Evolutionary conservation across 345 rosid species (phyloP), one percentile per base, ranked within the genome.

Genomic region (Dipteronia dyeriana): DNA sequence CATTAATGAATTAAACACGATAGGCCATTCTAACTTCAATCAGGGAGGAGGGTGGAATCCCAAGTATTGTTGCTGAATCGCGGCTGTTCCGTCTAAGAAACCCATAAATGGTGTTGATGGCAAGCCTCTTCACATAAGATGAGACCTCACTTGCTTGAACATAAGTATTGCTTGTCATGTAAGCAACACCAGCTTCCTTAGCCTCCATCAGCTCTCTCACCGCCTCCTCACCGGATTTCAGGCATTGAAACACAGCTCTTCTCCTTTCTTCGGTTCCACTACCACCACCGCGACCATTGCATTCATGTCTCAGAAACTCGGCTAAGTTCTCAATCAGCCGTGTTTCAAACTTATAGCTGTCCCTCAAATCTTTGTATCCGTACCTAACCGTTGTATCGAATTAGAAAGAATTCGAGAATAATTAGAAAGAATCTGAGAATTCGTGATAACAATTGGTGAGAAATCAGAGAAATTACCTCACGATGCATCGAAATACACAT

Each of bases 21-120:
- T 84, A 86, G 19, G 81, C 77, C 83, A 79, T 86, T 4, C 89
- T 83, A 1, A 86, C 87, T 67, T 82, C 86, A 25, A 84, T 65
- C 17, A 78, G 70, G 17, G 84, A 80, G 3, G 82, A 14, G 59
- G 68, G 83, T 20, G 85, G 87, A 41, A 84, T 71, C 49, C 82
- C 72, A 38, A 86, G 71, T 10, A 83, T 68, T 67, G 64, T 67
- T 5, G 73, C 76, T 11, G 87, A 82, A 67, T 70, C 72, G 68
- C 86, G 77, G 47, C 80, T 77, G 73, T 83, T 84, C 62, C 70
- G 70, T 39, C 90, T 79, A 26, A 87, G 64, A 72, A 79, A 84
- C 59, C 78, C 87, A 26, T 87, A 87, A 12, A 81, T 72, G 23
- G 38, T 23, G 71, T 84, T 79, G 19, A 87, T 82, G 14, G 73